Conservation (phyloP, 2,329 filamentous ascomycete genomes). For the Cercospora sesami region DNA sequence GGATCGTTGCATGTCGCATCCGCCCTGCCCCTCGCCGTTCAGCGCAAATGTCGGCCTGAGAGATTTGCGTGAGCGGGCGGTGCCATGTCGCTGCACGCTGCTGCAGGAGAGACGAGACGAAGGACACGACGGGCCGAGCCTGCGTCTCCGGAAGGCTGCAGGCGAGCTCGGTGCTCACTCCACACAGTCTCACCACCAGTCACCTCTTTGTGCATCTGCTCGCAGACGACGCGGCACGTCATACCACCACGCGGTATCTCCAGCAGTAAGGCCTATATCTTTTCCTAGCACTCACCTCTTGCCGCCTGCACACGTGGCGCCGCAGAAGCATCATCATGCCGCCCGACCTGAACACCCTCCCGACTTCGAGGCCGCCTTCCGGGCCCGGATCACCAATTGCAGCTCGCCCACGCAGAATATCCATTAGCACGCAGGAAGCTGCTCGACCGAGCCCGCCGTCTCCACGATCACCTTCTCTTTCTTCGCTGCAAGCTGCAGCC, state of each 20-base stretch:
- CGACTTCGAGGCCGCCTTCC: constrained; percentile 32
- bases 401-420: constrained; percentile 35
- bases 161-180: background rate
- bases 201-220: constrained; percentile 2
- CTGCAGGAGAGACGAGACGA: background rate
- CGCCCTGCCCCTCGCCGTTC: background rate
- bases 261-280: constrained; percentile 9
- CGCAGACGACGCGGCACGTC: constrained; percentile 4
- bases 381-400: constrained; percentile 37
- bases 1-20: background rate
- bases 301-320: background rate
- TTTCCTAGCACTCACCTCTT: background rate
- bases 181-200: background rate
- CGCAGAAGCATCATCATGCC: constrained; percentile 43
- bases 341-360: constrained; percentile 62
- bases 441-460: constrained; percentile 53
- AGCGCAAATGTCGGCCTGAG: background rate
- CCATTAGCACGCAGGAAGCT: constrained; percentile 42
- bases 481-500: constrained; percentile 70
- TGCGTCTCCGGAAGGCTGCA: background rate
- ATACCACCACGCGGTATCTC: constrained; percentile 3
- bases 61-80: background rate
- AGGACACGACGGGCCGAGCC: background rate
- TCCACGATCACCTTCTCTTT: constrained; percentile 65
- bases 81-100: background rate